These are phyloP conservation scores for Paraconiothyrium brasiliense DNA, from an alignment of 2,329 filamentous ascomycete genomes.

Conservation along the genomic window DNA sequence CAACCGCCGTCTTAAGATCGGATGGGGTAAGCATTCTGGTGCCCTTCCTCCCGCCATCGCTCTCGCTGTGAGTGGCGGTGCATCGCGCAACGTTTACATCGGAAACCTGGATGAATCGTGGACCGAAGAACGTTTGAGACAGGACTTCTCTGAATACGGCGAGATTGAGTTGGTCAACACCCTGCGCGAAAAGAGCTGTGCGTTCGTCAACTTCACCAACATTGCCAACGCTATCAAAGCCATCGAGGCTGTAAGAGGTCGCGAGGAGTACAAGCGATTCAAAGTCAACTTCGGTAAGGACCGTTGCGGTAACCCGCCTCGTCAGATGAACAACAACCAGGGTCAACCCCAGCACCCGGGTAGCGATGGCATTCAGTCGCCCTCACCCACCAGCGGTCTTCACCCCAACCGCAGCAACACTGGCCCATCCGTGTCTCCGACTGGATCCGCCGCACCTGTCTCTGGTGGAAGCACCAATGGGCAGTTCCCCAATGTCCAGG, in stretches of 20 bases:
- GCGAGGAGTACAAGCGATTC: slow-evolving; percentile 97
- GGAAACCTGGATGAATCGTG: slow-evolving; percentile 97
- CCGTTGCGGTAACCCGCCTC: slow-evolving; percentile 93
- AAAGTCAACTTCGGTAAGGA: slow-evolving; percentile 99
- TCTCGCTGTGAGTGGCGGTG: slow-evolving; percentile 92
- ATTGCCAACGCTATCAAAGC: slow-evolving; percentile 99
- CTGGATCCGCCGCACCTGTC: slow-evolving; percentile 65
- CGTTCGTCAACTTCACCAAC: slow-evolving; percentile 99
- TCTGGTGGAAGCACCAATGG: slow-evolving; percentile 65
- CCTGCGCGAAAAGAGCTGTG: slow-evolving; percentile 97
- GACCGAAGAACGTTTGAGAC: slow-evolving; percentile 93
- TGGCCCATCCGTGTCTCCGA: slow-evolving; percentile 68
- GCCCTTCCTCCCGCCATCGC: slow-evolving; percentile 95
- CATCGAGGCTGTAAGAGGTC: slow-evolving; percentile 92
- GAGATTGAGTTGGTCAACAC: slow-evolving; percentile 98
- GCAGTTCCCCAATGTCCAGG: slow-evolving; percentile 66
- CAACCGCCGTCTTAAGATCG: slow-evolving; percentile 96
- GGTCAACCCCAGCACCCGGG: slow-evolving; percentile 73
- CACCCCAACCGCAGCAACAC: slow-evolving; percentile 63
- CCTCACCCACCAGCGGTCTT: slow-evolving; percentile 66
- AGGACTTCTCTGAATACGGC: slow-evolving; percentile 96
- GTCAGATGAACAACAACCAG: slow-evolving; percentile 74
- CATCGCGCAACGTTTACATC: slow-evolving; percentile 98
- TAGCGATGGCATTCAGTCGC: slow-evolving; percentile 65
- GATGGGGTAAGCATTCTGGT: slow-evolving; percentile 99